These are phyloP conservation scores for Mycena chlorophos DNA, from an alignment of 768 basidiomycete species.

Conservation along the genomic window DNA sequence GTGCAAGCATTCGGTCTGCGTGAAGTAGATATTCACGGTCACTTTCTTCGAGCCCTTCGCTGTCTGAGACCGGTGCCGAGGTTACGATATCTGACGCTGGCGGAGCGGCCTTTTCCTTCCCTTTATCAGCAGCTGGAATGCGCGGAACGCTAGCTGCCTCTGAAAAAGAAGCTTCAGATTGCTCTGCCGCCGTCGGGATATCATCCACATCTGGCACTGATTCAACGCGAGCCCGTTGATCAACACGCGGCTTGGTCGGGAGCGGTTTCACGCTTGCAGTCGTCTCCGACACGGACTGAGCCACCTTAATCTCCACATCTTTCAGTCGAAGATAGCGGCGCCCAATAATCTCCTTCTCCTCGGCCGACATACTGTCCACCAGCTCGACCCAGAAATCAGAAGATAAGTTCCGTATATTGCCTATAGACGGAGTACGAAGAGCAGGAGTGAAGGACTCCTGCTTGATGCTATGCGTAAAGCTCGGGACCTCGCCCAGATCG, in stretches of 20 bases:
- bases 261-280: neutral
- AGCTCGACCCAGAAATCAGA: conserved; percentile 5
- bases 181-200: neutral
- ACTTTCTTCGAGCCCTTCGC: neutral
- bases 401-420: neutral
- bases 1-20: neutral
- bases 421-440: too few relatives aligned
- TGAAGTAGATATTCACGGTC: neutral
- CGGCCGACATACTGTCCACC: neutral
- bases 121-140: neutral
- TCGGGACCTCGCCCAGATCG: too few relatives aligned
- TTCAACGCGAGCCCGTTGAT: neutral
- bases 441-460: too few relatives aligned
- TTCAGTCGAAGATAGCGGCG: neutral
- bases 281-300: neutral
- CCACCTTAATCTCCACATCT: neutral
- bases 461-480: too few relatives aligned
- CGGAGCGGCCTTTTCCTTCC: neutral
- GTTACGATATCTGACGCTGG: neutral
- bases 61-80: neutral
- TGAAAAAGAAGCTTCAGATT: neutral
- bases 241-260: neutral
- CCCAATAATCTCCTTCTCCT: neutral
- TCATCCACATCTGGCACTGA: neutral
- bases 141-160: neutral